phyloP scores from a whole-genome alignment of 2,329 filamentous ascomycete genomes.

The Colletotrichum liriopes region DNA sequence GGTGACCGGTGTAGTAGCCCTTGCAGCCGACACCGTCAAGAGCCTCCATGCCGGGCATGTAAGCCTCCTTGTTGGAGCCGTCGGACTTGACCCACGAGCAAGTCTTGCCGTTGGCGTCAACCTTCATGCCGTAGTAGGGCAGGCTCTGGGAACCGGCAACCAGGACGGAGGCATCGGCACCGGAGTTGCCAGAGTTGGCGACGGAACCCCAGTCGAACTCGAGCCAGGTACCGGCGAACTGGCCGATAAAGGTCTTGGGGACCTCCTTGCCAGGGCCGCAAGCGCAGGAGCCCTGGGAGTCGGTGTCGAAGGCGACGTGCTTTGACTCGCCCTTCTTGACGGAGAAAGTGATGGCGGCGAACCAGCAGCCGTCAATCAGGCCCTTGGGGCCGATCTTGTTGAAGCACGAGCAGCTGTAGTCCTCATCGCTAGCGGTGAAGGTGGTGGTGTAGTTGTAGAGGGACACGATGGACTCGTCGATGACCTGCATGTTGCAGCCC shows the following conservation, averaged over 20 bases:
- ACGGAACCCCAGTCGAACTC: slow-evolving; percentile 65
- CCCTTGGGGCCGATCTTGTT: slow-evolving; percentile 67
- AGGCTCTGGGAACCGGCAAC: slow-evolving; percentile 56
- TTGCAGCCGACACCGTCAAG: slow-evolving; percentile 60
- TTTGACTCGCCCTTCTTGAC: slow-evolving; percentile 55
- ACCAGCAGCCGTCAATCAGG: slow-evolving; percentile 65
- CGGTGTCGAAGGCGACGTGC: slow-evolving; percentile 60
- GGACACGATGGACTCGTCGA: slow-evolving; percentile 53
- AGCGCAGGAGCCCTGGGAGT: slow-evolving; percentile 66
- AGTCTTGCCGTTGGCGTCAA: slow-evolving; percentile 56
- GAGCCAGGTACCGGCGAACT: slow-evolving; percentile 63
- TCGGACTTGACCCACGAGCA: slow-evolving; percentile 60
- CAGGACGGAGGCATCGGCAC: slow-evolving; percentile 66
- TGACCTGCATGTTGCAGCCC: slow-evolving; percentile 68
- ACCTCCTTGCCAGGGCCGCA: slow-evolving; percentile 55
- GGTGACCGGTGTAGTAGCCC: slow-evolving; percentile 49
- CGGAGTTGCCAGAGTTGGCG: slow-evolving; percentile 65
- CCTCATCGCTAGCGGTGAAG: slow-evolving; percentile 57
- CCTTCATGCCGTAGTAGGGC: slow-evolving; percentile 53
- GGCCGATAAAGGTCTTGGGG: slow-evolving; percentile 55
- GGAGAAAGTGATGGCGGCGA: slow-evolving; percentile 59
- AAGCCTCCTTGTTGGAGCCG: slow-evolving; percentile 54
- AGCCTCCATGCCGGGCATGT: slow-evolving; percentile 55
- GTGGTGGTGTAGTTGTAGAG: slow-evolving; percentile 62
- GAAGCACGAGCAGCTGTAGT: slow-evolving; percentile 60